Percentiles rank a stretch among this genome's conserved stretches.
Evolutionary conservation across 106 monocot species (phyloP).

Genomic region (Platanthera zijinensis): DNA sequence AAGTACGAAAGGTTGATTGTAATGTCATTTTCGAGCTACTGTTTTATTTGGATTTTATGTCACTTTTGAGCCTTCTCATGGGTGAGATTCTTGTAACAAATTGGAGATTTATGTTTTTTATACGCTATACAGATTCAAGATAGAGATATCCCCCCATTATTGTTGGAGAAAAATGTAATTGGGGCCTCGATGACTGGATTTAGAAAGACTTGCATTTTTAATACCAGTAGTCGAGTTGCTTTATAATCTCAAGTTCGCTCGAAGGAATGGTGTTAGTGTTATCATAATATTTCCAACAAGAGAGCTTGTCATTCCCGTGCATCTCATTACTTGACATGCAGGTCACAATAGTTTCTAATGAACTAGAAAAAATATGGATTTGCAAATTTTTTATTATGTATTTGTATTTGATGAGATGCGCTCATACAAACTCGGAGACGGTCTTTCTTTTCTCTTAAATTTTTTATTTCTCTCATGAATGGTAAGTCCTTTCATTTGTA

Average conservation of each 20-base stretch:
- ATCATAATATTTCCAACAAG: constrained; percentile 89
- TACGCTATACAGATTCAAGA: constrained; percentile 70
- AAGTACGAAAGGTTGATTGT: not conserved
- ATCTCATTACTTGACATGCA: not conserved
- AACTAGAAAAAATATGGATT: not conserved
- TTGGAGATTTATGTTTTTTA: not conserved
- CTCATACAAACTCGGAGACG: not conserved
- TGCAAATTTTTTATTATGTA: not conserved
- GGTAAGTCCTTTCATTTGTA: constrained; percentile 2
- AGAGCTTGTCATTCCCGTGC: constrained; percentile 90
- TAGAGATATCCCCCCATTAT: constrained; percentile 55
- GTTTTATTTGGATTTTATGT: not conserved
- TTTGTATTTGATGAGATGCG: not conserved
- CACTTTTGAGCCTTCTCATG: not conserved
- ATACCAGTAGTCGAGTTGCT: constrained; percentile 83
- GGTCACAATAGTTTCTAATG: not conserved
- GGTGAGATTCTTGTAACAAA: not conserved
- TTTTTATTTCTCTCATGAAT: constrained; percentile 1
- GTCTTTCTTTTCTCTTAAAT: not conserved
- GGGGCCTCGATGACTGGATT: constrained; percentile 87
- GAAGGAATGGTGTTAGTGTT: constrained; percentile 77
- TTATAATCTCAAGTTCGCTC: constrained; percentile 33
- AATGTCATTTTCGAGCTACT: not conserved
- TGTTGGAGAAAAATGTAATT: constrained; percentile 83
- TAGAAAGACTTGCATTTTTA: constrained; percentile 92